Base-by-base conservation (phyloP, 768 basidiomycete genomes). In the Rhodotorula babjevae region DNA sequence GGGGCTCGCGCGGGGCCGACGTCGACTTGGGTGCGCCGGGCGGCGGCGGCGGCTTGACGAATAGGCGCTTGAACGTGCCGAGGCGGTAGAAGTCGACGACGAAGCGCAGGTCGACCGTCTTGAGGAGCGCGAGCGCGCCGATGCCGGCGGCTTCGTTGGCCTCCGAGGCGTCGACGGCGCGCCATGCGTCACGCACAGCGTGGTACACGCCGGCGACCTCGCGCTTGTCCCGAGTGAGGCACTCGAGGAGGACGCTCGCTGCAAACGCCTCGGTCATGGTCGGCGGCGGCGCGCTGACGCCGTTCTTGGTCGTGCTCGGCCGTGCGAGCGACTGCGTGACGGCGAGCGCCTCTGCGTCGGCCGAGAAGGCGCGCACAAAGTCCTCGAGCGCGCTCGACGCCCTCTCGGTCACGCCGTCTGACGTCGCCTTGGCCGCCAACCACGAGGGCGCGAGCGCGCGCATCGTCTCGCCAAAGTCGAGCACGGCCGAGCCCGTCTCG, bases 211-310 rank as follows among this genome's bases (percentile, higher is more conserved):
- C 49, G 10, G 69, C 58, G n/a, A 65, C 46, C 40, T 74, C 75
- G 5, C 61, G 49, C 79, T 95, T 96, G 81, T 94, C 93, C 79
- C 91, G 88, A n/a, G 93, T 83, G 62, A 97, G 89, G 81, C 90
- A 89, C 79, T 97, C 94, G 56, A 93, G 84, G 31, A 81, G 63
- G 40, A 79, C 77, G 25, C 76, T 75, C 19, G 76, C 63, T 23
- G 77, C 57, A 65, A 79, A 80, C 29, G 65, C 70, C 61, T 77
- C 77, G 60, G 72, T 72, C 25, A 19, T 33, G n/a, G 61, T 65
- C 16, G 67, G 69, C 31, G 33, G 36, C 36, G n/a, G 33, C 61
- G 61, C 2, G 36, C 49, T 33, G 11, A 27, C 11, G 53, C 65
- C 21, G 12, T 36, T 9, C 36, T 36, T 36, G 4, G 36, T 44